Base-by-base conservation (phyloP, 768 basidiomycete species). In the Mycena crocata region DNA sequence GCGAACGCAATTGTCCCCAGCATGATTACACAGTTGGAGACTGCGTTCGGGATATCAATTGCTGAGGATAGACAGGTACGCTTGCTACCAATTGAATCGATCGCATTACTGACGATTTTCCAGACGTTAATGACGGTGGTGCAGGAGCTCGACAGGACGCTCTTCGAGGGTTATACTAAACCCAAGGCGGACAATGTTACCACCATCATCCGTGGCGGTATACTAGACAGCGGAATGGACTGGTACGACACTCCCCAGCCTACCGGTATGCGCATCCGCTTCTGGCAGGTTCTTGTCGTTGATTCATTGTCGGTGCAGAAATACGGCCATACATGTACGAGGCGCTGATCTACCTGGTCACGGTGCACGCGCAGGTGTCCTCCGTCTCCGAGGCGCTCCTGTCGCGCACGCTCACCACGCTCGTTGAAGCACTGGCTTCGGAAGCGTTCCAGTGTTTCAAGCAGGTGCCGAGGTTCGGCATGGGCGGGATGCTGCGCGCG, bases 401-500 rank as follows among this genome's bases (percentile, higher is more conserved):
- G 30, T 89, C 94, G 46, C 89, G 96, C n/a, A 90, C 90, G 30
- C 81, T 99, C 48, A 89, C 89, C 64, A 84, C 90, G 21, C 85
- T 98, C 19, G 91, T 96, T 17, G 91, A 94, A 66, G 91, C 93
- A 64, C 82, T 97, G 21, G 92, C 95, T 17, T 85, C 88, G 12
- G 94, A 96, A 72, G 92, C 96, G 0, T 82, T 98, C 59, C 85
- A 84, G 17, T 93, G 91, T 78, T 96, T 99, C 86, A 87, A 87
- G 71, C 91, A 96, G 78, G 90, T 99, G 44, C 92, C 91, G 73
- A 87, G 91, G 52, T 98, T 98, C 74, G 96, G 96, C 21, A 98
- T 98, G 91, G 98, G 98, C 32, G 98, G 98, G 12, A 99, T 99
- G 98, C 85, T 99, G 46, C 89, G 94, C 51, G 98, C 98, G 17